These are phyloP conservation scores for Vitis rotundifolia DNA, from an alignment of 164 flowering plant species.

Conservation along the genomic window DNA sequence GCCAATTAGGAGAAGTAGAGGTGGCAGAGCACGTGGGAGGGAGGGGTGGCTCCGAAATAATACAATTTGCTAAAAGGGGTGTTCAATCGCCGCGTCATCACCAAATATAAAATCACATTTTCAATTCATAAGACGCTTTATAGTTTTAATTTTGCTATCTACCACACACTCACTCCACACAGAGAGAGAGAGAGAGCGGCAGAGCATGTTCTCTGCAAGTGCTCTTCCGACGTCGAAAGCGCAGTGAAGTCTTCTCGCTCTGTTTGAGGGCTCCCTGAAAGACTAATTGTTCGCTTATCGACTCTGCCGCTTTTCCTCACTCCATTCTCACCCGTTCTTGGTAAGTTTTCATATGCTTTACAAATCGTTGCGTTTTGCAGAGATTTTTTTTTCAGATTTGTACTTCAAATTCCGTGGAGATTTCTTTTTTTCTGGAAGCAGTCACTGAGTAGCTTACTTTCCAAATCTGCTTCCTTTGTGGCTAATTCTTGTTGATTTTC, in stretches of 20 bases:
- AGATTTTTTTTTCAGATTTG: no score
- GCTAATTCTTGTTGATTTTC: no score
- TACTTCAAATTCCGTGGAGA: no score
- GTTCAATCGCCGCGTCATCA: slow-evolving; percentile 17
- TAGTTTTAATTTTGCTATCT: neutral
- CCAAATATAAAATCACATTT: neutral
- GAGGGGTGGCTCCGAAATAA: neutral
- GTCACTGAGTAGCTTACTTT: no score
- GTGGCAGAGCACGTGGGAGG: neutral
- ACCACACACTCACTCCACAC: no score
- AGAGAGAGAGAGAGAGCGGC: slow-evolving; percentile 1
- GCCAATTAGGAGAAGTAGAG: neutral
- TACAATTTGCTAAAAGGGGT: neutral
- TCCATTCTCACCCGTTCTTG: no score
- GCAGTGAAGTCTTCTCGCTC: neutral
- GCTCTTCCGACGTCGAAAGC: slow-evolving; percentile 10
- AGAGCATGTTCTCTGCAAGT: neutral
- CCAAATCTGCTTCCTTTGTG: no score
- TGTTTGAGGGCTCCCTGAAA: neutral
- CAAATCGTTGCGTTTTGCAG: no score
- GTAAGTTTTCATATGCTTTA: no score
- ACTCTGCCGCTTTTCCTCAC: neutral
- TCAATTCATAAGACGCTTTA: neutral
- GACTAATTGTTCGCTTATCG: no score
- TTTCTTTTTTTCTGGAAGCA: no score